phyloP scores from a whole-genome alignment of 768 basidiomycete species.

The Scleroderma citrinum region DNA sequence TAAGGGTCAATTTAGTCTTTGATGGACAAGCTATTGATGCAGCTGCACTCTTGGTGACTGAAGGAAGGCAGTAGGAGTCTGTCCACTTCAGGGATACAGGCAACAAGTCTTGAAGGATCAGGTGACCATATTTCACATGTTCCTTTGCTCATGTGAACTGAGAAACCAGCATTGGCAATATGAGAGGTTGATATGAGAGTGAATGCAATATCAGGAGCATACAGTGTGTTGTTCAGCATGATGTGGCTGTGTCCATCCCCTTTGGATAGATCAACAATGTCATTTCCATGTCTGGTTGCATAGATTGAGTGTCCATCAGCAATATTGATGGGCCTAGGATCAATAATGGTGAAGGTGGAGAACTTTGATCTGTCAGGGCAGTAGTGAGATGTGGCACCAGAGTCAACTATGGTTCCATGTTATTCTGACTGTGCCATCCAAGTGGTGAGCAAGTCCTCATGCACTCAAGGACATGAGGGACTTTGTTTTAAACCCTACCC shows the following conservation, averaged over 20 bases:
- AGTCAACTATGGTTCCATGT: not conserved
- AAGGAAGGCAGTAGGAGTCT: too few species aligned
- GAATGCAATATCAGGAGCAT: not conserved
- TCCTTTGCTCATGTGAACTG: not conserved
- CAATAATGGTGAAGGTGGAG: not conserved
- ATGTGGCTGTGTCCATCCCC: conserved; percentile 3
- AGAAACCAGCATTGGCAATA: not conserved
- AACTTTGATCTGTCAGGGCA: conserved; percentile 1
- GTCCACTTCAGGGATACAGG: not conserved
- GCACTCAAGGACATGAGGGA: not conserved
- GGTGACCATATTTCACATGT: conserved; percentile 1
- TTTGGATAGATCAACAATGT: conserved; percentile 22
- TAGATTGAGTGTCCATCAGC: conserved; percentile 26
- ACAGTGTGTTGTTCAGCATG: not conserved
- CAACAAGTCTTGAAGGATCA: not conserved
- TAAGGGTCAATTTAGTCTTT: not conserved
- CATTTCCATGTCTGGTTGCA: conserved; percentile 29
- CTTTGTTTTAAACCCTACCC: conserved; percentile 3
- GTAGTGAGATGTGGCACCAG: not conserved
- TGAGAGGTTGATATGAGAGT: not conserved
- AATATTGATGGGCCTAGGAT: not conserved
- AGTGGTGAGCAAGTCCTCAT: not conserved
- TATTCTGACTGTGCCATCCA: not conserved
- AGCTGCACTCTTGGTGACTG: not conserved
- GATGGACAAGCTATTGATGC: too few species aligned